Evolutionary conservation across 345 rosid genomes (phyloP).

Genomic region (Cochlearia excelsa): DNA sequence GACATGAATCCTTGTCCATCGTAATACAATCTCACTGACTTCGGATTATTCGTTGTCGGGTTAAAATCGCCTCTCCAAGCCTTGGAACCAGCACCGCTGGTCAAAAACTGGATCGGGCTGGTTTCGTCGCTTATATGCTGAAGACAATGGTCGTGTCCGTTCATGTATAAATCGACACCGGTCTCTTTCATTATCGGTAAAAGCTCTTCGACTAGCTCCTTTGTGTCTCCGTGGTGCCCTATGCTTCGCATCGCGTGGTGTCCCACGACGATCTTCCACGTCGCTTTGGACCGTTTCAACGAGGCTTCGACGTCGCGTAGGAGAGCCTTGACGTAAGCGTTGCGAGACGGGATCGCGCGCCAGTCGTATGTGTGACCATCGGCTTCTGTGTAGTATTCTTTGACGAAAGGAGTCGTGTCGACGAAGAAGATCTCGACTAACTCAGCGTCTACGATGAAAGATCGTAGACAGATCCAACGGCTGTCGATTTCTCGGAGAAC

Average conservation of each 20-base stretch:
- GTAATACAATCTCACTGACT: constrained; percentile 45
- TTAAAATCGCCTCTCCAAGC: constrained; percentile 64
- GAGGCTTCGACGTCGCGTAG: constrained; percentile 49
- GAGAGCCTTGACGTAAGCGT: constrained; percentile 40
- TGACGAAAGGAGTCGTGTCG: constrained; percentile 75
- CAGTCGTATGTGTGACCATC: constrained; percentile 60
- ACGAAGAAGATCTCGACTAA: constrained; percentile 64
- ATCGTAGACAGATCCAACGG: constrained; percentile 75
- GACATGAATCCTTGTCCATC: constrained; percentile 71
- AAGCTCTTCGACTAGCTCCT: constrained; percentile 49
- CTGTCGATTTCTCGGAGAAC: constrained; percentile 49
- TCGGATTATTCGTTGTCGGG: constrained; percentile 35
- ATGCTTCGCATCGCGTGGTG: constrained; percentile 72
- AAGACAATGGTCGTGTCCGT: constrained; percentile 71
- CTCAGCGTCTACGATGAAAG: constrained; percentile 57
- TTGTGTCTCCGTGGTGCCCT: constrained; percentile 66
- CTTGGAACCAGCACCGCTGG: constrained; percentile 75
- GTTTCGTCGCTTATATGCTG: constrained; percentile 50
- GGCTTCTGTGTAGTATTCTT: constrained; percentile 46
- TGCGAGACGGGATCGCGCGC: constrained; percentile 56
- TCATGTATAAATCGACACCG: constrained; percentile 63
- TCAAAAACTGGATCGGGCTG: constrained; percentile 51
- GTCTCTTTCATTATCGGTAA: constrained; percentile 45
- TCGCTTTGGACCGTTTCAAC: constrained; percentile 45
- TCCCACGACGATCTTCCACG: constrained; percentile 76